phyloP scores from a whole-genome alignment of 176 grass and related monocot species.

The Eleusine indica region DNA sequence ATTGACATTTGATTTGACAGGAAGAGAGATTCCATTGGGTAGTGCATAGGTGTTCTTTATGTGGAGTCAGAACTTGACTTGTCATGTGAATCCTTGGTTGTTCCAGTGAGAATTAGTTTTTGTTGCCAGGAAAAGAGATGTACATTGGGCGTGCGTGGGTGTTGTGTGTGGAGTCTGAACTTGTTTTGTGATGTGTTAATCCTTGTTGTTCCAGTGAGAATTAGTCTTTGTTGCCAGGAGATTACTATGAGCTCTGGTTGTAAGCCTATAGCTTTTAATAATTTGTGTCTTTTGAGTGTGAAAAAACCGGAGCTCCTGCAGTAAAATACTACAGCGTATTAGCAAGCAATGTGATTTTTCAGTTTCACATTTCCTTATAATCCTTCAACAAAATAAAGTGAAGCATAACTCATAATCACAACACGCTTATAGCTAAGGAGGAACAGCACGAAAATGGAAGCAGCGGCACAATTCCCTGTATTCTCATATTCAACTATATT shows the following conservation, averaged over 20 bases:
- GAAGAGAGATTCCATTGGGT: background rate
- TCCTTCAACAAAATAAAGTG: background rate
- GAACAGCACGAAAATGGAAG: background rate
- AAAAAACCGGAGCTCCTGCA: background rate
- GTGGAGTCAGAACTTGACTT: background rate
- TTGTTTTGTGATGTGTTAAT: background rate
- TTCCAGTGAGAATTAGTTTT: background rate
- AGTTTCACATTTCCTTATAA: background rate
- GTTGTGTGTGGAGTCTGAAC: background rate
- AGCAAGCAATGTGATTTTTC: background rate
- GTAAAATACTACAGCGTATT: background rate
- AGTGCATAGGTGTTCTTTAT: background rate
- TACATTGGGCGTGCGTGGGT: too few relatives aligned
- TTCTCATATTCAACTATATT: slow-evolving; percentile 1
- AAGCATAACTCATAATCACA: background rate
- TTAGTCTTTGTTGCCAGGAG: background rate
- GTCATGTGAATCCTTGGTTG: background rate
- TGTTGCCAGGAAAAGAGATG: background rate
- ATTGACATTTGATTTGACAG: background rate
- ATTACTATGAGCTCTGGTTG: background rate
- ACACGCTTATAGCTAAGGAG: background rate
- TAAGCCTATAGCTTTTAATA: background rate
- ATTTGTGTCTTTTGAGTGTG: background rate
- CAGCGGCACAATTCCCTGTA: slow-evolving; percentile 2
- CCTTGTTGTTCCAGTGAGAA: background rate